Percentiles rank a stretch among this genome's conserved stretches.
Conservation (phyloP, 805 yeast genomes). For the Scheffersomyces spartinae region DNA sequence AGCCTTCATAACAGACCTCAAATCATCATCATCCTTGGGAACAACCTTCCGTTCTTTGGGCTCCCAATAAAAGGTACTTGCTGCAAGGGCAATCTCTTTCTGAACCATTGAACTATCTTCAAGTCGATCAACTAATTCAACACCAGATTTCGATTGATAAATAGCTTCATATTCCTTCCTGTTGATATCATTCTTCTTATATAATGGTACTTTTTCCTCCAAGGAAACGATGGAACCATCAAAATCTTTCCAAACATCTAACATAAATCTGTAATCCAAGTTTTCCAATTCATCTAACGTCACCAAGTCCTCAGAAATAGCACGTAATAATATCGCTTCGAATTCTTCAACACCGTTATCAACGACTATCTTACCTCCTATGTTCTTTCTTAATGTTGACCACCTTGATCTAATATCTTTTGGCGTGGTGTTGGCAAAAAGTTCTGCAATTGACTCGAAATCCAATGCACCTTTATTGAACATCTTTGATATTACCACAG, state of each 20-base stretch:
- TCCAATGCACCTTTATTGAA: conserved; percentile 37
- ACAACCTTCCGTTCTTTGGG: conserved; percentile 5
- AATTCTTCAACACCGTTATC: conserved; percentile 49
- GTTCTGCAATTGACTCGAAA: conserved; percentile 48
- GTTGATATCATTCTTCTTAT: conserved; percentile 34
- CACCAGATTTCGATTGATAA: conserved; percentile 18
- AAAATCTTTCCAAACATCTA: conserved; percentile 54
- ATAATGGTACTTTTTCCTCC: conserved; percentile 23
- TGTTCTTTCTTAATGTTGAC: conserved; percentile 49
- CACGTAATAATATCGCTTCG: conserved; percentile 51
- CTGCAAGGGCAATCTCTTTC: conserved; percentile 44
- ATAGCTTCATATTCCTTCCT: conserved; percentile 31
- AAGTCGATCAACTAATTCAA: conserved; percentile 20
- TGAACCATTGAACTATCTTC: conserved; percentile 60
- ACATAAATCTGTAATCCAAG: conserved; percentile 38
- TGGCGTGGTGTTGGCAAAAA: conserved; percentile 32
- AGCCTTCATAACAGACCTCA: conserved; percentile 37
- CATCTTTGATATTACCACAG: conserved; percentile 62
- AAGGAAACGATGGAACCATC: conserved; percentile 19
- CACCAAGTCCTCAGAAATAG: conserved; percentile 45
- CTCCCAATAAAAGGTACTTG: conserved; percentile 32
- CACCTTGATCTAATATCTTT: conserved; percentile 50
- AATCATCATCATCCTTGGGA: conserved; percentile 15
- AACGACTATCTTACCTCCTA: conserved; percentile 41
- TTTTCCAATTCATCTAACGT: conserved; percentile 37